These are phyloP conservation scores for Rubroboletus pulcherrimus DNA, from an alignment of 768 basidiomycete genomes.

Conservation along the genomic window DNA sequence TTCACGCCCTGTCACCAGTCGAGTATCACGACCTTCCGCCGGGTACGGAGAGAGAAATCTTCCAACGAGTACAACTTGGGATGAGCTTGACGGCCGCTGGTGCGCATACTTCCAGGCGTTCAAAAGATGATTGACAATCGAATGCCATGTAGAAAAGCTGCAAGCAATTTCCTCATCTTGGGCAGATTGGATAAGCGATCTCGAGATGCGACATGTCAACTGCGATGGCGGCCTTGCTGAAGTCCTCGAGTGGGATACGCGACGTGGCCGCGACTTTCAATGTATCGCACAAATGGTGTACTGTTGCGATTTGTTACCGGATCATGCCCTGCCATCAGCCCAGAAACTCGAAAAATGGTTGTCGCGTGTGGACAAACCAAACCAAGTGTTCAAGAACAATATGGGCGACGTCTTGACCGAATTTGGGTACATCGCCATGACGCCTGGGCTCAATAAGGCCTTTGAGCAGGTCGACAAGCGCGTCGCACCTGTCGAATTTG, in stretches of 20 bases:
- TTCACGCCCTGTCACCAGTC: slow-evolving; percentile 38
- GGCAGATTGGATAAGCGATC: slow-evolving; percentile 59
- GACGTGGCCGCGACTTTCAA: slow-evolving; percentile 74
- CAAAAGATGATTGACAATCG: not conserved
- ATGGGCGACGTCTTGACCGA: slow-evolving; percentile 52
- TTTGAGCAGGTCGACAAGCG: slow-evolving; percentile 55
- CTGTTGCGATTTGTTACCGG: slow-evolving; percentile 53
- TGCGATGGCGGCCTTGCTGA: slow-evolving; percentile 55
- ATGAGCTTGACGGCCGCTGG: slow-evolving; percentile 72
- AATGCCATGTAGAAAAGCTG: slow-evolving; percentile 56
- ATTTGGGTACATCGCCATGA: slow-evolving; percentile 51
- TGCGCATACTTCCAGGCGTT: slow-evolving; percentile 18
- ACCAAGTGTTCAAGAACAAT: slow-evolving; percentile 45
- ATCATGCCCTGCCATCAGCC: slow-evolving; percentile 48
- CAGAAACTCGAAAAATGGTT: slow-evolving; percentile 53
- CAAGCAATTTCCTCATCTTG: slow-evolving; percentile 74
- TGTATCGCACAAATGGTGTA: slow-evolving; percentile 66
- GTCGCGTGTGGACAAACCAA: slow-evolving; percentile 35
- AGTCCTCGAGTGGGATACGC: slow-evolving; percentile 59
- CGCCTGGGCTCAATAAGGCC: slow-evolving; percentile 38
- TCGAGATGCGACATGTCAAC: slow-evolving; percentile 56
- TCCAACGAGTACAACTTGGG: slow-evolving; percentile 79
- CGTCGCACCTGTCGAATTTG: slow-evolving; percentile 73
- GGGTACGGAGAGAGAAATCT: slow-evolving; percentile 70
- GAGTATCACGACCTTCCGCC: slow-evolving; percentile 59